Evolutionary conservation across 768 basidiomycete genomes (phyloP).

Genomic region (Calocybe cyanea): DNA sequence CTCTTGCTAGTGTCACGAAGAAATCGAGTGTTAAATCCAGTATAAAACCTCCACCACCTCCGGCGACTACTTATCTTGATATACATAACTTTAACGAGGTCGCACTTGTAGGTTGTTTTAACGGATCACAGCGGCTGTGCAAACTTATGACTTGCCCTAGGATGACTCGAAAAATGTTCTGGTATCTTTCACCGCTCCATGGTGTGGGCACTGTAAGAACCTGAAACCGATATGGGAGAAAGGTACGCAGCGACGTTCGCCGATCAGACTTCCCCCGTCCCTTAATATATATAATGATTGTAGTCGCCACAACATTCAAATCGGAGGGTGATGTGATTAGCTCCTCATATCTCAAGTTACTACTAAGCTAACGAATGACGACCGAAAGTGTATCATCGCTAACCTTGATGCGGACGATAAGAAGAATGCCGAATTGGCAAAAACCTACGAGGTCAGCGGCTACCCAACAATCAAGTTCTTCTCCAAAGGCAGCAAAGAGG

Average conservation of each 20-base stretch:
- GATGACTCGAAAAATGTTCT: conserved; percentile 77
- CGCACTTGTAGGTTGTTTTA: conserved; percentile 47
- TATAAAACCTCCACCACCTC: conserved; percentile 81
- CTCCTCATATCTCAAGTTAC: neutral
- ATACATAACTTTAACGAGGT: conserved; percentile 71
- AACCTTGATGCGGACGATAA: conserved; percentile 89
- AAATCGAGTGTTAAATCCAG: conserved; percentile 84
- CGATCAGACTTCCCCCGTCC: no score
- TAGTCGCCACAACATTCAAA: conserved; percentile 77
- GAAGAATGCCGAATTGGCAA: conserved; percentile 67
- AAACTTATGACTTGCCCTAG: conserved; percentile 26
- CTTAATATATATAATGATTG: neutral
- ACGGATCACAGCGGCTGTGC: neutral
- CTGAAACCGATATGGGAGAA: conserved; percentile 86
- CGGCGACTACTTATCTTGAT: conserved; percentile 65
- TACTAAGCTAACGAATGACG: neutral
- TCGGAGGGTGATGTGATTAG: conserved; percentile 65
- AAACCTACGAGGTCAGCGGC: conserved; percentile 66
- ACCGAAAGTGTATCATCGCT: conserved; percentile 85
- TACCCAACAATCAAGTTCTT: conserved; percentile 98
- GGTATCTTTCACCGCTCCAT: conserved; percentile 79
- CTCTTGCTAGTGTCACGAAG: conserved; percentile 54
- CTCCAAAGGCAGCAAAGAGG: conserved; percentile 61
- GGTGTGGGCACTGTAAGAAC: conserved; percentile 95
- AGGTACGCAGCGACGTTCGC: conserved; percentile 45